Base-by-base conservation (phyloP, 257 asterid genomes). In the Fraxinus quadrangulata region DNA sequence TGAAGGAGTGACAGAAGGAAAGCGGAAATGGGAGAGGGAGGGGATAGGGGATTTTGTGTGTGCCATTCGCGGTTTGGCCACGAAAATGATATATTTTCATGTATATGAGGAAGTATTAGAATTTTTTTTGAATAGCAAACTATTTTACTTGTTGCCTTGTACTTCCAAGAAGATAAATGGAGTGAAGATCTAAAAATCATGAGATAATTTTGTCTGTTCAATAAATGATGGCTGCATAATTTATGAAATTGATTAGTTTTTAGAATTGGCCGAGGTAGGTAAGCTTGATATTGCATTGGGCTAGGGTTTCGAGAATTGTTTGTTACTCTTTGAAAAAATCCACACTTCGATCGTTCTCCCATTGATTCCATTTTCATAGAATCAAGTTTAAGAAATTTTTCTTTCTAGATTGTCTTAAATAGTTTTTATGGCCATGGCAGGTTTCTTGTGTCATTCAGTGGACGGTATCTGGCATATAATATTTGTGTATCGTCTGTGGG, bases 371-470 rank as follows among this genome's bases (percentile, higher is more conserved):
- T 49, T 49, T 13, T 49, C 61, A 10, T 16, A 49, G 21, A 49
- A 49, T 17, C n/a, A 16, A 49, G 61, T 17, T 49, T 49, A 49
- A 49, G 61, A 3, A 14, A 49, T 49, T 13, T 17, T 17, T 37
- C 10, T 14, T 49, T 5, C 61, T 49, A 49, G 61, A 49, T 49
- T 49, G 23, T 2, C 61, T 6, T 16, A 17, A 7, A 61, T 61
- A 2, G 23, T 36, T 21, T 37, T 74, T 65, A 21, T 81, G 31
- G 54, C 37, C 78, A 61, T 85, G 81, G 72, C 89, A 92, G 98
- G 92, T 90, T 91, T 80, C 91, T 94, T 82, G 76, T 92, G 72
- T 94, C 98, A 39, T 90, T 95, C 83, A 84, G 90, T 30, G 99
- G 98, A 70, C 86, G 78, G 75, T 95, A 95, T 89, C 80, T 91